Base-by-base conservation (phyloP, 176 grass and related monocot species). In the Eragrostis curvula region DNA sequence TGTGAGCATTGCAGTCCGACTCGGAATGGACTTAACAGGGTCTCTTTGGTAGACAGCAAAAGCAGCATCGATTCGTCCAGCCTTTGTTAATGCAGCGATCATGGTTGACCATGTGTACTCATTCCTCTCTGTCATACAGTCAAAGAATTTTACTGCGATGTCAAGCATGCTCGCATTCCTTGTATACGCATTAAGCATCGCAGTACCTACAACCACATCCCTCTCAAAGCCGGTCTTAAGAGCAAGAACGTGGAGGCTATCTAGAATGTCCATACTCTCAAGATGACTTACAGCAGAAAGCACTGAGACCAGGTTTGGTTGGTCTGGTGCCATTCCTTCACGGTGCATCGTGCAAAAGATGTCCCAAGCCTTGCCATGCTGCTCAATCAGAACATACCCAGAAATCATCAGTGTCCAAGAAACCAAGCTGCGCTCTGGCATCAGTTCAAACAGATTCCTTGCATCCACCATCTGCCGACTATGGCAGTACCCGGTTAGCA, bases 21-120 rank as follows among this genome's bases (percentile, higher is more conserved):
- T 84, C 55, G 75, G 72, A 89, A 83, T 55, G 27, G 89, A 85
- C 61, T 94, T 89, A 56, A 80, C 17, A 71, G 81, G 89, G 44
- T 94, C 92, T 79, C 81, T 91, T 24, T 91, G 47, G 11, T 82
- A 89, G 70, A 94, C 1, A 29, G 61, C 70, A 36, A 88, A 64
- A 64, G 90, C 88, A 84, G 77, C 83, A 80, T 91, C 84, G 18
- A 97, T 81, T 44, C 17, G 75, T 9, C 75, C 87, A 86, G 66
- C 88, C 74, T 76, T 43, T 51, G 90, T 84, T 45, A 88, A 56
- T 12, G 77, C 71, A 32, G 89, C n/a, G 3, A 94, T 82, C 86
- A 94, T 91, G 13, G 89, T 94, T 51, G 92, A 91, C 89, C 86
- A 94, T 62, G 92, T 87, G 56, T 91, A 94, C 72, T 89, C 89